Conservation (phyloP, 2,329 filamentous ascomycete species). For the Trichoderma sp. region DNA sequence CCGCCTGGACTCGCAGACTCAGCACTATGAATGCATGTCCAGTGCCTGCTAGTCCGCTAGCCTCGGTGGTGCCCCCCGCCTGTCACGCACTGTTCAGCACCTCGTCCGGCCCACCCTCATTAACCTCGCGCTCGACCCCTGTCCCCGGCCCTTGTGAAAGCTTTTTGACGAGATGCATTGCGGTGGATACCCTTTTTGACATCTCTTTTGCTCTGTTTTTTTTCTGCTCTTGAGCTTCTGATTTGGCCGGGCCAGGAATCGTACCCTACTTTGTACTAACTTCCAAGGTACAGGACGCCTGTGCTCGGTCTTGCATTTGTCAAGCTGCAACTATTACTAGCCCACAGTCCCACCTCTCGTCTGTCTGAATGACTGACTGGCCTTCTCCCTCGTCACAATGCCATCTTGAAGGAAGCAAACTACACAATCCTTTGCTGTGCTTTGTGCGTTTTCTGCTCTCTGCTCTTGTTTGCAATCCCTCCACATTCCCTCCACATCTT, state of each 20-base stretch:
- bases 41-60: not conserved
- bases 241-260: not conserved
- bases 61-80: not conserved
- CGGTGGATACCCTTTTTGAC: conserved; percentile 8
- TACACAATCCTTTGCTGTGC: not conserved
- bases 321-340: not conserved
- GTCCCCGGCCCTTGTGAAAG: conserved; percentile 13
- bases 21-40: not conserved
- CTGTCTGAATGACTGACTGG: not conserved
- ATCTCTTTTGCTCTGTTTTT: not conserved
- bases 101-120: not conserved
- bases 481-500: not conserved
- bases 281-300: not conserved
- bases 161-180: conserved; percentile 2
- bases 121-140: conserved; percentile 3
- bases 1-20: not conserved
- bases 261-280: not conserved
- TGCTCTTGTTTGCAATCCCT: not conserved
- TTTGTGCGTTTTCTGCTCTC: not conserved
- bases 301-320: not conserved
- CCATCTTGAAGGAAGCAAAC: not conserved
- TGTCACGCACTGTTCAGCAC: conserved; percentile 22
- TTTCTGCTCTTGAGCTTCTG: not conserved
- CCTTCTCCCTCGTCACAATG: not conserved
- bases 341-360: not conserved